A percentile compares a stretch with the other conserved stretches of the same genome.
Conservation (phyloP, 2,329 filamentous ascomycete genomes). For the Kalaharituber pfeilii region DNA sequence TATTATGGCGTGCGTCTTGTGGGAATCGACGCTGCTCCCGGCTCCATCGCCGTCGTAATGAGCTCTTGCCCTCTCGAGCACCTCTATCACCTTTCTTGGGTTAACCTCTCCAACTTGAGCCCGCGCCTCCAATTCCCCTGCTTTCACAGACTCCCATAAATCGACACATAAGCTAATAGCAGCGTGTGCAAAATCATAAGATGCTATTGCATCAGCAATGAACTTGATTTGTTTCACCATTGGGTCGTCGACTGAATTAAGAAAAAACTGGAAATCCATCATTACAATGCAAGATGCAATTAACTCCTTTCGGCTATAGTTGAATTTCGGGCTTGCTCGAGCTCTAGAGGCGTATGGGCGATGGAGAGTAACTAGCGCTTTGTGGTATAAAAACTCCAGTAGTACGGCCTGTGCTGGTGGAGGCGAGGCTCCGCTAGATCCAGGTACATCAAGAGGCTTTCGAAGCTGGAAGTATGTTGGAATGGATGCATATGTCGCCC, state of each 20-base stretch:
- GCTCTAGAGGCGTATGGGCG: conserved; percentile 69
- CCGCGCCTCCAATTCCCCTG: conserved; percentile 15
- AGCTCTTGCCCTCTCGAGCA: conserved; percentile 51
- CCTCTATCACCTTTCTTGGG: conserved; percentile 56
- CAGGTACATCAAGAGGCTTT: conserved; percentile 55
- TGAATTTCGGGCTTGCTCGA: conserved; percentile 60
- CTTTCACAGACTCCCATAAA: conserved; percentile 8
- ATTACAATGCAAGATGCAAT: conserved; percentile 76
- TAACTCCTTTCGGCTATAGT: conserved; percentile 65
- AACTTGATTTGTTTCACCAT: conserved; percentile 55
- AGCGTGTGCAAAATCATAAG: conserved; percentile 24
- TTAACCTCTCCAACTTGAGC: conserved; percentile 41
- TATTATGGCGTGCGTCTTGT: conserved; percentile 64
- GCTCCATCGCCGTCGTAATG: conserved; percentile 71
- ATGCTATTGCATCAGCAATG: conserved; percentile 39
- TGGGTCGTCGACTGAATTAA: conserved; percentile 57
- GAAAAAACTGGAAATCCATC: conserved; percentile 55
- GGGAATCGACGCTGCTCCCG: conserved; percentile 61
- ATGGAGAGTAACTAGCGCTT: conserved; percentile 76
- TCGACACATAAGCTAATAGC: conserved; percentile 22
- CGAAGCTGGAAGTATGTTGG: conserved; percentile 66
- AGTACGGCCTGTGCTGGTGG: conserved; percentile 62
- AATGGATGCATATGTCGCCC: conserved; percentile 46
- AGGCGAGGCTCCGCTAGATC: conserved; percentile 53
- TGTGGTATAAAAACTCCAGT: conserved; percentile 70